Conservation (phyloP, 2,329 filamentous ascomycete species). For the Neopestalotiopsis sp. region DNA sequence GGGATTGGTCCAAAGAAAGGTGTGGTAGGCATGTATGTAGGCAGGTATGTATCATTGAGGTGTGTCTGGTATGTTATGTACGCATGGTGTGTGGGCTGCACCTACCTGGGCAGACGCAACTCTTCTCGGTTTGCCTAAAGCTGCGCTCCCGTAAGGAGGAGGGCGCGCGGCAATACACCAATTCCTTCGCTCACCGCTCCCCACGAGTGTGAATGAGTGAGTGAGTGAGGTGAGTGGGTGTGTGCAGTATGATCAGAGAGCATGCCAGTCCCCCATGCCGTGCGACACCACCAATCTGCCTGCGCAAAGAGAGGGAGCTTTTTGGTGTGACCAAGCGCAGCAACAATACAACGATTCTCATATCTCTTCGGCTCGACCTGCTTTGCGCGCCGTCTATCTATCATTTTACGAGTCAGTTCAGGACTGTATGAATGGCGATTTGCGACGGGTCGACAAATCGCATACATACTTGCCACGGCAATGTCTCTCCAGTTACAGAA, state of each 20-base stretch:
- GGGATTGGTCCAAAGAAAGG: not conserved
- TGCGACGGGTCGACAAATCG: not conserved
- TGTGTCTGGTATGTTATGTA: not conserved
- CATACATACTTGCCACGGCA: not conserved
- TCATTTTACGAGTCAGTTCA: not conserved
- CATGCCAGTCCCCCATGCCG: not conserved
- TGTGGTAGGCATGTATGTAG: not conserved
- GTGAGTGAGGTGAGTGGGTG: too few species aligned
- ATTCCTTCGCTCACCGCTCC: constrained; percentile 10
- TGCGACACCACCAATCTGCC: not conserved
- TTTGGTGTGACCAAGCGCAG: not conserved
- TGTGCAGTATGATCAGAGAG: not conserved
- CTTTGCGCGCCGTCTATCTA: not conserved
- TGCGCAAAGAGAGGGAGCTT: not conserved
- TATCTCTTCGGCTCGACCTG: not conserved
- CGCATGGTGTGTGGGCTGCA: not conserved
- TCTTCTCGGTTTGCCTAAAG: constrained; percentile 14
- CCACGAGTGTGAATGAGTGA: not conserved
- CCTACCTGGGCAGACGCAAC: not conserved
- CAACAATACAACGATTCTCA: not conserved
- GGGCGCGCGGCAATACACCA: not conserved
- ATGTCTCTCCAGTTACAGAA: not conserved
- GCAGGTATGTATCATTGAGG: not conserved
- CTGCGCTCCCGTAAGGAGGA: constrained; percentile 4
- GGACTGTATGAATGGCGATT: not conserved